These are phyloP conservation scores for Evernia prunastri DNA, from an alignment of 495 filamentous ascomycete genomes.

Conservation along the genomic window DNA sequence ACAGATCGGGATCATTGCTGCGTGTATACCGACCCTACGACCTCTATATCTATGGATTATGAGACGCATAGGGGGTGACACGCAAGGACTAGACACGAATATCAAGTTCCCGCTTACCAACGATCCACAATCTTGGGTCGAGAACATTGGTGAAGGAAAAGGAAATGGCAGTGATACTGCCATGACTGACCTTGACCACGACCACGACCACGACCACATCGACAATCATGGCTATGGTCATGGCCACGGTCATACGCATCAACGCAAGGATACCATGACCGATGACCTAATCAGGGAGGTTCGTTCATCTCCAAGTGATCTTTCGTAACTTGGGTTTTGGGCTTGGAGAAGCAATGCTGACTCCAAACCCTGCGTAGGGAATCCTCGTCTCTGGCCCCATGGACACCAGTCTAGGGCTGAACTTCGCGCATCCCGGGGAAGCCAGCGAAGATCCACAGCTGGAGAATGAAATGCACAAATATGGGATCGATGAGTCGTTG, in stretches of 20 bases:
- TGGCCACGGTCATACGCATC: not conserved
- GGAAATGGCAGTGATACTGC: not conserved
- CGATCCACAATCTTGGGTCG: conserved; percentile 22
- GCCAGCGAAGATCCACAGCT: conserved; percentile 4
- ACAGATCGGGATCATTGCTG: conserved; percentile 25
- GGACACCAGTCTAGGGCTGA: not conserved
- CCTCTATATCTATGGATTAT: conserved; percentile 14
- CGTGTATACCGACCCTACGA: conserved; percentile 24
- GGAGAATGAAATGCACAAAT: conserved; percentile 22
- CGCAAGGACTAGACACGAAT: conserved; percentile 12
- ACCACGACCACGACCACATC: not conserved
- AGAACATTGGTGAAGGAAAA: conserved; percentile 10
- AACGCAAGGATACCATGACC: conserved; percentile 14
- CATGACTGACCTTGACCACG: not conserved
- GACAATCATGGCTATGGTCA: not conserved
- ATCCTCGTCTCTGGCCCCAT: conserved; percentile 12
- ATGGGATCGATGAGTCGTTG: conserved; percentile 16
- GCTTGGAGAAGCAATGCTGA: too few relatives aligned
- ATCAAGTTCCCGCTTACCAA: conserved; percentile 23
- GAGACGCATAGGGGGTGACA: conserved; percentile 13
- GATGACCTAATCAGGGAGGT: conserved; percentile 23
- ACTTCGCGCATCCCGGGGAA: conserved; percentile 4
- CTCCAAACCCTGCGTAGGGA: too few relatives aligned
- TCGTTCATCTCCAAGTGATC: too few relatives aligned
- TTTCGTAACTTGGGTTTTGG: too few relatives aligned